phyloP scores from a whole-genome alignment of 495 filamentous ascomycete genomes.

The Lophiostoma macrostomum region DNA sequence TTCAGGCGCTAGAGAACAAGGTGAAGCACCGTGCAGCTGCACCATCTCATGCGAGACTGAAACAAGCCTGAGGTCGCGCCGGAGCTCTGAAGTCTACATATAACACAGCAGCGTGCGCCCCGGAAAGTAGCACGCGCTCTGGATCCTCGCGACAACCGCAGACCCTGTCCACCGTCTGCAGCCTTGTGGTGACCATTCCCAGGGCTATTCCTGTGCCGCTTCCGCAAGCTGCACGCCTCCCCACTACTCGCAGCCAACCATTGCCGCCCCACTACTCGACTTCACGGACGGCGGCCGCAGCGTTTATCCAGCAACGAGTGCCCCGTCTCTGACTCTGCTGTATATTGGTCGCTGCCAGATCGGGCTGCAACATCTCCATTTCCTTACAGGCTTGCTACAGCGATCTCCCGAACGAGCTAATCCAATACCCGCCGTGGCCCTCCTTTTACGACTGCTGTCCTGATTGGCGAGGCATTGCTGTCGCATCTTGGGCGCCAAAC shows the following conservation, averaged over 20 bases:
- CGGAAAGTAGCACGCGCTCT: no score
- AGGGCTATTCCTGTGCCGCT: no score
- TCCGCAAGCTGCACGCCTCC: no score
- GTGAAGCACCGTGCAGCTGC: conserved; percentile 9
- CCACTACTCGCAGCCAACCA: no score
- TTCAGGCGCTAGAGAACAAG: conserved; percentile 11
- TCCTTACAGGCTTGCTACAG: conserved; percentile 5
- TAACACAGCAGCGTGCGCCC: no score
- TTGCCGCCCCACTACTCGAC: conserved; percentile 9
- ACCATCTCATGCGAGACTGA: neutral
- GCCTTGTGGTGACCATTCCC: no score
- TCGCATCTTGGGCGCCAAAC: conserved; percentile 32
- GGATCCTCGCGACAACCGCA: no score
- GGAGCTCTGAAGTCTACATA: neutral
- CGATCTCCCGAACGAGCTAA: conserved; percentile 34
- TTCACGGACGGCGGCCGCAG: neutral
- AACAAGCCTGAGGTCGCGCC: neutral
- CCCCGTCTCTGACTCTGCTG: neutral
- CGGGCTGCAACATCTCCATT: conserved; percentile 6
- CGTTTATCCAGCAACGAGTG: neutral
- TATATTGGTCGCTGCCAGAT: conserved; percentile 18
- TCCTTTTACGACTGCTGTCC: conserved; percentile 17
- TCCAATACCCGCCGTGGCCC: conserved; percentile 36
- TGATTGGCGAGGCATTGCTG: conserved; percentile 31
- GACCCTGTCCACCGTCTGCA: no score